Evolutionary conservation across 2,329 filamentous ascomycete genomes (phyloP).

Genomic region (Fusarium euwallaceae): DNA sequence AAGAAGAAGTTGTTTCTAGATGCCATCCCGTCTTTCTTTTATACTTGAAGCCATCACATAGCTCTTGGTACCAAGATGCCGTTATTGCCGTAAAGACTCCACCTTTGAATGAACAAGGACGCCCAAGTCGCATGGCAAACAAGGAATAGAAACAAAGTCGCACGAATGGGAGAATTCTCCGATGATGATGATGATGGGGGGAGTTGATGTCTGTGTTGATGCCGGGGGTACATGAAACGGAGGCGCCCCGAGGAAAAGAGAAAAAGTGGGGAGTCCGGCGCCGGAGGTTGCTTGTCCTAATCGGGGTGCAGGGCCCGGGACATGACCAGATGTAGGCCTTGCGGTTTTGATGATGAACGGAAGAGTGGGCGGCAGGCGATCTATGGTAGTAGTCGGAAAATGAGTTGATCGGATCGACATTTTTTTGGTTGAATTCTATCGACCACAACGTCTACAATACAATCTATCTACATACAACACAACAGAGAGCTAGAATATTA

Average conservation of each 20-base stretch:
- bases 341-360: neutral
- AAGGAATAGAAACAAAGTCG: conserved; percentile 12
- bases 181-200: too few relatives aligned
- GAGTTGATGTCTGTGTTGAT: neutral
- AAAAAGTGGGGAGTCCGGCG: conserved; percentile 21
- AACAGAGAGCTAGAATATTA: neutral
- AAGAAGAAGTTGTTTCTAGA: neutral
- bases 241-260: conserved; percentile 10
- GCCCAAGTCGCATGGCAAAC: neutral
- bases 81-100: conserved; percentile 13
- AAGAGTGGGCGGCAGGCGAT: neutral
- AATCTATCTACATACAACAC: too few relatives aligned
- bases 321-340: neutral
- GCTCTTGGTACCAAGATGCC: conserved; percentile 8
- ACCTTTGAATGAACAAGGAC: conserved; percentile 9
- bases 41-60: conserved; percentile 35
- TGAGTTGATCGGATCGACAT: conserved; percentile 1
- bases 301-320: conserved; percentile 15
- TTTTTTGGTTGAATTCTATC: neutral
- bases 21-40: conserved; percentile 19
- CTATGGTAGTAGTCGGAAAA: conserved; percentile 1
- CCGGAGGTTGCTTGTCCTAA: conserved; percentile 3
- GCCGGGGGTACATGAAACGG: conserved; percentile 21
- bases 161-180: conserved; percentile 44
- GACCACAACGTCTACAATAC: neutral